Evolutionary conservation across 768 basidiomycete genomes (phyloP).

Genomic region (Mycena polygramma): DNA sequence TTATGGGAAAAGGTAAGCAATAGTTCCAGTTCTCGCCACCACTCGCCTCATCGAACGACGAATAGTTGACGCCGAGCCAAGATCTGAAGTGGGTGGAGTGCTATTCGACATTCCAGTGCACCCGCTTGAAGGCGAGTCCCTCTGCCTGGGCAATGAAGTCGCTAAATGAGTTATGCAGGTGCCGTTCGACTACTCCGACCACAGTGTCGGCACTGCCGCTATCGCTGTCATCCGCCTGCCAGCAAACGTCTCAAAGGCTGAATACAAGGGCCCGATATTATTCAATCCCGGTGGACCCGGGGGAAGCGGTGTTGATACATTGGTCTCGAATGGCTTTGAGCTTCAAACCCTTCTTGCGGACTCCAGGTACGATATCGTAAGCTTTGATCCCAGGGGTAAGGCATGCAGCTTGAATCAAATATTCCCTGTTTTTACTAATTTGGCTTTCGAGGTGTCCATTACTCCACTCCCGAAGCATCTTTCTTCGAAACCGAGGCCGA

Average conservation of each 20-base stretch:
- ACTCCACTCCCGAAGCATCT: constrained; percentile 22
- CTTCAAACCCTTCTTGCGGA: background rate
- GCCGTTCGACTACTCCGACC: constrained; percentile 28
- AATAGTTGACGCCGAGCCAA: constrained; percentile 14
- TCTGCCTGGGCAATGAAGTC: background rate
- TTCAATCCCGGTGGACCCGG: constrained; percentile 36
- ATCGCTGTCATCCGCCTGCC: constrained; percentile 26
- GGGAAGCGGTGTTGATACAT: constrained; percentile 15
- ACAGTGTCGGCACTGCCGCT: constrained; percentile 6
- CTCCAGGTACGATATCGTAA: constrained; percentile 15
- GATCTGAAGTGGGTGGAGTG: constrained; percentile 12
- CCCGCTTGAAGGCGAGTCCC: background rate
- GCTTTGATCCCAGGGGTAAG: constrained; percentile 23
- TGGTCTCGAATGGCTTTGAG: background rate
- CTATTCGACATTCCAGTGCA: constrained; percentile 15
- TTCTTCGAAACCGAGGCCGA: constrained; percentile 32
- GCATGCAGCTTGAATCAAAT: background rate
- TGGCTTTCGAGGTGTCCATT: constrained; percentile 17
- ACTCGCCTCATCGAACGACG: no score
- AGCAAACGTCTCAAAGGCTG: constrained; percentile 8
- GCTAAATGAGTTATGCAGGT: constrained; percentile 8
- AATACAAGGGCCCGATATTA: constrained; percentile 23
- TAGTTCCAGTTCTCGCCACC: no score
- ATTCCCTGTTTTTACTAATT: background rate
- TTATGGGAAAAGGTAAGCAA: no score